Percentiles rank a stretch among this genome's conserved stretches.
phyloP scores from a whole-genome alignment of 2,329 filamentous ascomycete genomes.

The Didymella arachidicola region DNA sequence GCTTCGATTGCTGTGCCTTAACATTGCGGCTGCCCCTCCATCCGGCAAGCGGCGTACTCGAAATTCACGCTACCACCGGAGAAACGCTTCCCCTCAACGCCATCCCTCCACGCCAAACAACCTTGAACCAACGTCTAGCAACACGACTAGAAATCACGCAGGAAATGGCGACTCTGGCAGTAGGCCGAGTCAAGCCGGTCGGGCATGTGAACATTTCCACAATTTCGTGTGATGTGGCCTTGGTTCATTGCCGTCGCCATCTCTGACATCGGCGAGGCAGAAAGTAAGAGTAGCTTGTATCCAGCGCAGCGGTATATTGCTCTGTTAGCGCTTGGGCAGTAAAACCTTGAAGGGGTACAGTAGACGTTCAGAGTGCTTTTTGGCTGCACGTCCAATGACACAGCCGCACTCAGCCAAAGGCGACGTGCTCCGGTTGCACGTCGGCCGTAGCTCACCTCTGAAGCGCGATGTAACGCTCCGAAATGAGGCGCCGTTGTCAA shows the following conservation, averaged over 20 bases:
- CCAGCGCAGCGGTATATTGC: slow-evolving; percentile 21
- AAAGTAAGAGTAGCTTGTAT: slow-evolving; percentile 13
- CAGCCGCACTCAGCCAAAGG: slow-evolving; percentile 7
- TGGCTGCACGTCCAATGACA: slow-evolving; percentile 24
- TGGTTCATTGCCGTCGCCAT: slow-evolving; percentile 6
- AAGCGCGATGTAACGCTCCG: slow-evolving; percentile 33
- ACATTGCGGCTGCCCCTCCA: slow-evolving; percentile 16
- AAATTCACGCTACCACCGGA: slow-evolving; percentile 8
- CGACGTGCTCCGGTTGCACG: slow-evolving; percentile 10
- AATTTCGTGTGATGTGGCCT: slow-evolving; percentile 4
- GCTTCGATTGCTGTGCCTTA: slow-evolving; percentile 7
- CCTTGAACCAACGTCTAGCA: slow-evolving; percentile 20
- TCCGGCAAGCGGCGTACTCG: slow-evolving; percentile 7
- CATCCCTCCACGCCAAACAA: slow-evolving; percentile 9
- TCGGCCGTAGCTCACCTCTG: slow-evolving; percentile 10
- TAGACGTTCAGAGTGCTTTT: slow-evolving; percentile 20
- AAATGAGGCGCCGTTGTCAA: slow-evolving; percentile 29
- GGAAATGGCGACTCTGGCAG: not conserved
- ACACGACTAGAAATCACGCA: slow-evolving; percentile 8
- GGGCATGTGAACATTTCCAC: slow-evolving; percentile 8
- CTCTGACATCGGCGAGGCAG: slow-evolving; percentile 19
- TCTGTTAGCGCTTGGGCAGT: slow-evolving; percentile 13
- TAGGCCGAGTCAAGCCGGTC: slow-evolving; percentile 8
- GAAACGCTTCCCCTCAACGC: slow-evolving; percentile 14
- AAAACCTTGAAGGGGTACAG: slow-evolving; percentile 12